Evolutionary conservation across 305 asterid genomes (phyloP), one percentile per base, ranked within the genome.

Genomic region (Plantago coronopus): DNA sequence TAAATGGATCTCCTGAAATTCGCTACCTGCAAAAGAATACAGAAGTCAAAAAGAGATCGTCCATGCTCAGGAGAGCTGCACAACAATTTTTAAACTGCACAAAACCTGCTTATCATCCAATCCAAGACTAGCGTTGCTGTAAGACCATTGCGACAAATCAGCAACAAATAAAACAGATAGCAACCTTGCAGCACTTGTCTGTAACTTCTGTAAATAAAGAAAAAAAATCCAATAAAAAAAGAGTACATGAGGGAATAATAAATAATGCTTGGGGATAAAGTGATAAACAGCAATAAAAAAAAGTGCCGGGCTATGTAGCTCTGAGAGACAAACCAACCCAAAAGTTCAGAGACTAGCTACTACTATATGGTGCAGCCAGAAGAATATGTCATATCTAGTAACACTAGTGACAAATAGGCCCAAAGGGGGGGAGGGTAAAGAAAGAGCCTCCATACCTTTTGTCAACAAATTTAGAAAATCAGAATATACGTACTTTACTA

Each of bases 91-190:
- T 49, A 63, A 23, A 56, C 63, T 45, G 63, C 25, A 63, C 61
- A 62, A 61, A 11, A 94, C 99, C 97, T 87, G 94, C 76, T 82
- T 80, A 73, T 88, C 95, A 65, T 84, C 94, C 82, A 94, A 82
- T 70, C 91, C 84, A 59, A 94, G 85, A 78, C 81, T 77, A 54
- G 80, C 81, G 69, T 81, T 83, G 75, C 71, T 73, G 76, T 73
- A 69, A 40, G 79, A 67, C 62, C 60, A 77, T 46, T 80, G 82
- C 48, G 79, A 76, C 67, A 71, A 72, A 72, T 80, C 93, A 54
- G 73, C 67, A 67, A 68, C 62, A 69, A 88, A 88, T 69, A 90
- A 74, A 69, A 68, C 68, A 48, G 95, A 85, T 49, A 90, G 83
- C 85, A 90, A 76, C 73, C 84, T 85, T 69, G 89, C 84, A 17